Base-by-base conservation (phyloP, 2,329 filamentous ascomycete species). In the Didymella lethalis region DNA sequence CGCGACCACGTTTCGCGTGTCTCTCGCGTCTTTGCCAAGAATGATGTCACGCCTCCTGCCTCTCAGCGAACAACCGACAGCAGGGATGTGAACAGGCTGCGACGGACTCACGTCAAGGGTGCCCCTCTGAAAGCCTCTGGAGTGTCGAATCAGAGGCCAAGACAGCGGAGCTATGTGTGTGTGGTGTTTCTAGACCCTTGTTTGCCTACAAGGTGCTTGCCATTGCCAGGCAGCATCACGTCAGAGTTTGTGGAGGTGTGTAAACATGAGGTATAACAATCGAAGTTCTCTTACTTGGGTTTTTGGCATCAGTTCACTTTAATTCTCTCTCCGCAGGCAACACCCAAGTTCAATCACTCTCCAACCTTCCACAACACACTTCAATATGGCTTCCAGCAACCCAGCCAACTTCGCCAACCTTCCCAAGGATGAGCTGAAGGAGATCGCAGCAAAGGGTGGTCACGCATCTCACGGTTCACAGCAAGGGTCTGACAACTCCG, bases 321-420 rank as follows among this genome's bases (percentile, higher is more conserved):
- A 50, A 31, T 28, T 49, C 32, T 28, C 48, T 43, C 53, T 3
- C 32, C 2, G 14, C 5, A 25, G 18, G 8, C n/a, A 3, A 44
- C 11, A 16, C n/a, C 4, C 14, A 48, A 34, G 1, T 28, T 48
- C 31, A n/a, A 29, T 11, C 23, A 34, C 14, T 38, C 12, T 44
- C 7, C 14, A 50, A 45, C 31, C 14, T 34, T 47, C 49, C 48
- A 57, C 32, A 54, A 36, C 31, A 61, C 14, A 41, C 11, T 48
- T 41, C 67, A 61, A 48, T 20, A 78, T 78, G 76, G 71, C 76
- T 36, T 74, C 72, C 59, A 74, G 76, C 64, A 84, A 84, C 74
- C 81, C 81, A 32, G 78, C 75, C 57, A 84, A 84, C 76, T 84
- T 84, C 62, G 81, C 81, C 75, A 84, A 84, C 74, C 79, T 80